Evolutionary conservation across 2,329 filamentous ascomycete genomes (phyloP).

Genomic region (Penicillium glabrum): DNA sequence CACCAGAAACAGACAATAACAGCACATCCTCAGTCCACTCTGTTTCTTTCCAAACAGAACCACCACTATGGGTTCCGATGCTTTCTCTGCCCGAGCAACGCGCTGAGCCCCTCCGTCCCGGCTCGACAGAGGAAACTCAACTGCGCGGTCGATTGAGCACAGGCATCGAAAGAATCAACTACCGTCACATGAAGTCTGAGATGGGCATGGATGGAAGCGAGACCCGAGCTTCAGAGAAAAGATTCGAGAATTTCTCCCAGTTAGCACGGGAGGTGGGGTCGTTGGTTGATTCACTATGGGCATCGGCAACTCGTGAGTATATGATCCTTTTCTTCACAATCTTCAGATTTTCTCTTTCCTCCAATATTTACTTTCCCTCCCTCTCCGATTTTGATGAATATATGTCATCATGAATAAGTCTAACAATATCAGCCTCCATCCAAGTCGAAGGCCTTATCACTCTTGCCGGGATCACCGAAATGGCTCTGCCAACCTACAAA

Average conservation of each 20-base stretch:
- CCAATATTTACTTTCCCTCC: background rate
- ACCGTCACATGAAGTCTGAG: slow-evolving; percentile 40
- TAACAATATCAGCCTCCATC: slow-evolving; percentile 59
- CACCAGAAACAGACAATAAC: background rate
- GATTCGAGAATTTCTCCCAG: slow-evolving; percentile 65
- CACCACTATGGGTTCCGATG: slow-evolving; percentile 23
- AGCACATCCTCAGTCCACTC: background rate
- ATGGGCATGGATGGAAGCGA: slow-evolving; percentile 29
- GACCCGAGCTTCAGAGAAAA: slow-evolving; percentile 39
- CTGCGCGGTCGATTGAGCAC: slow-evolving; percentile 16
- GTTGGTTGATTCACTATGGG: slow-evolving; percentile 79
- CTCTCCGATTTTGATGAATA: too few species aligned
- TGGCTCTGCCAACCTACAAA: slow-evolving; percentile 71
- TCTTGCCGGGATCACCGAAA: slow-evolving; percentile 69
- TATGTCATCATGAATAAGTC: background rate
- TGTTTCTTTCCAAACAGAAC: background rate
- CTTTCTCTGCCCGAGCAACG: slow-evolving; percentile 52
- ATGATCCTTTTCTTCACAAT: background rate
- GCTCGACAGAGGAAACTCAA: slow-evolving; percentile 57
- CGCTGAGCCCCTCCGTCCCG: slow-evolving; percentile 52
- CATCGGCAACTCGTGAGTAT: slow-evolving; percentile 76
- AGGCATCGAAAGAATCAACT: slow-evolving; percentile 18
- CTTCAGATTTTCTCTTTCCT: background rate
- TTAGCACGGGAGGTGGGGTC: slow-evolving; percentile 72
- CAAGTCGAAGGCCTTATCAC: slow-evolving; percentile 83